Evolutionary conservation across 257 asterid genomes (phyloP).

Genomic region (Solanum piurae): DNA sequence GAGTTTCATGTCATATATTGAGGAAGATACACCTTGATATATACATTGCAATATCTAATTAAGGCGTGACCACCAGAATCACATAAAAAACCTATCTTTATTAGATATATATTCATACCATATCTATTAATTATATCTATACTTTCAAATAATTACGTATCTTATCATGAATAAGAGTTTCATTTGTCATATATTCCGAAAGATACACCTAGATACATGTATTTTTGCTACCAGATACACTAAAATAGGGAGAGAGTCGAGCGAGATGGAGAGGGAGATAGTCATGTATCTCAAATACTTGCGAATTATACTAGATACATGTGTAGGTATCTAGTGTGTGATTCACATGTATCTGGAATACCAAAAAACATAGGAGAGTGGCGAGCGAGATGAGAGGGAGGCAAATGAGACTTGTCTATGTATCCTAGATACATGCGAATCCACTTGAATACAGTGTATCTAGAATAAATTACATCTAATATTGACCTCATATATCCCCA

Average conservation of each 20-base stretch:
- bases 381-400: background rate
- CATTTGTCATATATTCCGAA: no score
- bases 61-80: background rate
- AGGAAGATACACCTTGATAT: background rate
- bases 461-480: no score
- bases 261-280: no score
- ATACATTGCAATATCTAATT: background rate
- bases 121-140: no score
- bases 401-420: background rate
- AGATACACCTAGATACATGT: no score
- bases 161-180: no score
- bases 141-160: no score
- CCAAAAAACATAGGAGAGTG: background rate
- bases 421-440: background rate
- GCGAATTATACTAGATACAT: no score
- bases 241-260: background rate
- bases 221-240: background rate
- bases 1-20: background rate
- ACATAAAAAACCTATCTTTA: no score
- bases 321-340: no score
- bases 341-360: no score
- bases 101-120: no score
- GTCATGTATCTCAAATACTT: background rate
- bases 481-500: fast-evolving
- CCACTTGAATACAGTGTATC: fast-evolving